phyloP scores from a whole-genome alignment of 1,284 basidiomycete species.

The Fomitopsis palustris region DNA sequence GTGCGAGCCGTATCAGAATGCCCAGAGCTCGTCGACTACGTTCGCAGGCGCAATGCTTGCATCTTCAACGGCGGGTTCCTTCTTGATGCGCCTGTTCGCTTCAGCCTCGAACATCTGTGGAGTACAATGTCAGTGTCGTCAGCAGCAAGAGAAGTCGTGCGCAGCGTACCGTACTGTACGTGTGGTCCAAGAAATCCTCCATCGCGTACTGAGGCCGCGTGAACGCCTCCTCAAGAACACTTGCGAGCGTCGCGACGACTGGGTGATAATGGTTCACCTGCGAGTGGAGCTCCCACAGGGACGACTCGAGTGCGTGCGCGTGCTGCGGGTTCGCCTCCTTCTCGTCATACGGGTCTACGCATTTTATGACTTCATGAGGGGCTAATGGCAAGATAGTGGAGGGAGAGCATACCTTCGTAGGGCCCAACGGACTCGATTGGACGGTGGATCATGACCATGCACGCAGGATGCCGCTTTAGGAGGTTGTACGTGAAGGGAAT shows the following conservation, averaged over 20 bases:
- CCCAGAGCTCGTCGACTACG: constrained; percentile 1
- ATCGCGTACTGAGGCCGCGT: constrained; percentile 87
- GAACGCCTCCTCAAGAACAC: constrained; percentile 89
- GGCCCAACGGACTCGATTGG: constrained; percentile 40
- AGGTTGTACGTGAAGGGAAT: constrained; percentile 96
- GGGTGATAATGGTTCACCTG: constrained; percentile 85
- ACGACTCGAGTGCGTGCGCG: constrained; percentile 81
- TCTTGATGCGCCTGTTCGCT: constrained; percentile 73
- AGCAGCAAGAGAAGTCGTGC: background rate
- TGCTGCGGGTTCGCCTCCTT: constrained; percentile 72
- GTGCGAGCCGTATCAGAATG: background rate
- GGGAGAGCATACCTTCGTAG: constrained; percentile 32
- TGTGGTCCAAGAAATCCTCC: constrained; percentile 98
- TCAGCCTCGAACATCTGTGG: constrained; percentile 86
- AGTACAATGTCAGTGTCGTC: background rate
- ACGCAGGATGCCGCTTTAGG: constrained; percentile 86
- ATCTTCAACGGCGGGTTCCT: constrained; percentile 58
- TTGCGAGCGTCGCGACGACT: constrained; percentile 78
- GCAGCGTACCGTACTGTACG: constrained; percentile 80
- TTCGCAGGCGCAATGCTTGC: background rate
- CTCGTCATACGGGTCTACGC: constrained; percentile 70
- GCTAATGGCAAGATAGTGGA: background rate
- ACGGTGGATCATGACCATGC: constrained; percentile 93
- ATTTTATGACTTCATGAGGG: background rate
- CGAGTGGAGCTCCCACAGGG: constrained; percentile 88